These are phyloP conservation scores for Nitzschia sp. DNA, from an alignment of 108 stramenopile genomes.

Conservation along the genomic window DNA sequence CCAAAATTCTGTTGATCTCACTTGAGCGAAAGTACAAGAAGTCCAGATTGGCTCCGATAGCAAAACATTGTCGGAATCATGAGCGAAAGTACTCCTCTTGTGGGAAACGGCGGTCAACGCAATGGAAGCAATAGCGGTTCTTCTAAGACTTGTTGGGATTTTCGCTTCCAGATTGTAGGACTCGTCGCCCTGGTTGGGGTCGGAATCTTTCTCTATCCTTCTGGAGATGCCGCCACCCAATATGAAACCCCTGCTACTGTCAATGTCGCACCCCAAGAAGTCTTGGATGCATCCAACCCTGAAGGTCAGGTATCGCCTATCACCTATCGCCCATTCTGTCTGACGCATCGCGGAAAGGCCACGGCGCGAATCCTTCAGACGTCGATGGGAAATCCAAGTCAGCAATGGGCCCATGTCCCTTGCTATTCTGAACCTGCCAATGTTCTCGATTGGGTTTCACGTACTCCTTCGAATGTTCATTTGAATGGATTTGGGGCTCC, in stretches of 20 bases:
- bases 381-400: conserved; percentile 50
- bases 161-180: conserved; percentile 6
- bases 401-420: conserved; percentile 64
- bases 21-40: too few relatives aligned
- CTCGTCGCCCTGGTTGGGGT: neutral
- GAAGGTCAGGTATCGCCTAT: neutral
- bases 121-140: neutral
- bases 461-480: conserved; percentile 15
- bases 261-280: neutral
- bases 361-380: conserved; percentile 55
- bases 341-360: conserved; percentile 15
- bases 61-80: neutral
- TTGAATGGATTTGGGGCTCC: conserved; percentile 46
- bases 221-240: neutral
- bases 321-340: conserved; percentile 39
- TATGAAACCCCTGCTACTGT: neutral
- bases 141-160: conserved; percentile 1
- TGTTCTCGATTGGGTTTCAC: conserved; percentile 11
- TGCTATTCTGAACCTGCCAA: conserved; percentile 41
- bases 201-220: neutral
- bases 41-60: too few relatives aligned
- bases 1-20: too few relatives aligned
- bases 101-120: neutral
- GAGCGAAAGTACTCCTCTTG: conserved; percentile 11
- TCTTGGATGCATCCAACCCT: neutral